phyloP scores from a whole-genome alignment of 768 basidiomycete genomes.

The Suillus weaverae region DNA sequence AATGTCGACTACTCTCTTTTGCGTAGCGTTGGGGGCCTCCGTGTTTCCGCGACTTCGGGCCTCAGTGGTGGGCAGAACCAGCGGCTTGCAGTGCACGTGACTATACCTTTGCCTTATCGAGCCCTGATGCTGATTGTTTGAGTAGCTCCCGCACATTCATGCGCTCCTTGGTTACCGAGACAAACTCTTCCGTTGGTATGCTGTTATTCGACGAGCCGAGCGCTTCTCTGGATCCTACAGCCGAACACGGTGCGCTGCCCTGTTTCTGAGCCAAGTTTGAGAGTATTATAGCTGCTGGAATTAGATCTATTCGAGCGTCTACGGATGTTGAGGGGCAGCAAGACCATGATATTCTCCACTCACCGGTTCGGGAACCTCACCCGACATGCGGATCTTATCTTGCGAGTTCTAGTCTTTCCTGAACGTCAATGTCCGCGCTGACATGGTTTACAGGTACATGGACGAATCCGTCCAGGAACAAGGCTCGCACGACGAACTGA shows the following conservation, averaged over 20 bases:
- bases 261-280: not conserved
- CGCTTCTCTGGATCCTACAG: slow-evolving; percentile 70
- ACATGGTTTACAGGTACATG: slow-evolving; percentile 55
- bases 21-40: slow-evolving; percentile 46
- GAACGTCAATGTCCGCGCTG: not conserved
- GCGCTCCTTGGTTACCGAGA: slow-evolving; percentile 54
- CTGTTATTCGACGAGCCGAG: slow-evolving; percentile 74
- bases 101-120: not conserved
- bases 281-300: not conserved
- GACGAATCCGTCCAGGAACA: slow-evolving; percentile 62
- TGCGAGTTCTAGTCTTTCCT: not conserved
- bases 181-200: slow-evolving; percentile 49
- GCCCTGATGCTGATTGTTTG: not conserved
- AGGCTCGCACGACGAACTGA: slow-evolving; percentile 63
- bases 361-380: slow-evolving; percentile 25
- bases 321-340: slow-evolving; percentile 63
- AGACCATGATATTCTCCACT: slow-evolving; percentile 82
- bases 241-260: slow-evolving; percentile 59
- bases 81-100: slow-evolving; percentile 59
- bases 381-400: not conserved
- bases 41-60: slow-evolving; percentile 25
- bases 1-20: slow-evolving; percentile 52
- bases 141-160: slow-evolving; percentile 66
- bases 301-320: slow-evolving; percentile 70
- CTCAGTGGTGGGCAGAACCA: slow-evolving; percentile 78